Evolutionary conservation across 495 filamentous ascomycete species (phyloP), one percentile per base, ranked within the genome.

Genomic region (Geopyxis carbonaria): DNA sequence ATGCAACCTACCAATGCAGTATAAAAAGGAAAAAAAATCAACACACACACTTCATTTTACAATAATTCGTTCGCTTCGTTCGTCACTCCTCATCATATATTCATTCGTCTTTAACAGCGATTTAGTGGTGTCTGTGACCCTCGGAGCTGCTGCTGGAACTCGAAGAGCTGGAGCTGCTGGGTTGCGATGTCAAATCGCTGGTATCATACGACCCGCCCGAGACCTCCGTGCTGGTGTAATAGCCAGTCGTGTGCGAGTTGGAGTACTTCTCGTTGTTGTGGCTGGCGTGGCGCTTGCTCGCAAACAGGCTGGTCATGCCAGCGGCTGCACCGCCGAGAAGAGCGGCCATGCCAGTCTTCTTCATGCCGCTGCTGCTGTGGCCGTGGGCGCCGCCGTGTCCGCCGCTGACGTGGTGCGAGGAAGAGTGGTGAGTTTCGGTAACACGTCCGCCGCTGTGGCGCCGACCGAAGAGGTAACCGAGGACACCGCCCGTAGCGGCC

Each of bases 321-420:
- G 51, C 51, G 6, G 51, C 51, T 2, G 51, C 51, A 11, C 50
- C 51, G n/a, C 51, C 51, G 27, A 54, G 41, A 37, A 54, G 38
- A n/a, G 51, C 50, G 14, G 50, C 51, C 18, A 54, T 40, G 23
- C 51, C 38, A 14, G 38, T 41, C 28, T 41, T 41, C 20, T 32
- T 32, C 3, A 14, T 19, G 1, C 8, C 45, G 22, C 44, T 37
- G 13, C 50, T 23, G 11, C 44, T 24, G 3, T 38, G 18, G 18
- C 38, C 38, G 45, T 29, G 38, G 14, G 37, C 47, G 5, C 44
- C 22, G 15, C 40, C 9, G 25, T 44, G 47, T 10, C 43, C 39
- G 11, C 22, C 25, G 20, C 33, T 16, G 22, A 22, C 35, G 6
- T 41, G 35, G 28, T 45, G 36, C 9, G 18, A 10, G 2, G 27